Percentiles rank a stretch among this genome's conserved stretches.
Conservation (phyloP, 768 basidiomycete genomes). For the Tylopilus balloui region DNA sequence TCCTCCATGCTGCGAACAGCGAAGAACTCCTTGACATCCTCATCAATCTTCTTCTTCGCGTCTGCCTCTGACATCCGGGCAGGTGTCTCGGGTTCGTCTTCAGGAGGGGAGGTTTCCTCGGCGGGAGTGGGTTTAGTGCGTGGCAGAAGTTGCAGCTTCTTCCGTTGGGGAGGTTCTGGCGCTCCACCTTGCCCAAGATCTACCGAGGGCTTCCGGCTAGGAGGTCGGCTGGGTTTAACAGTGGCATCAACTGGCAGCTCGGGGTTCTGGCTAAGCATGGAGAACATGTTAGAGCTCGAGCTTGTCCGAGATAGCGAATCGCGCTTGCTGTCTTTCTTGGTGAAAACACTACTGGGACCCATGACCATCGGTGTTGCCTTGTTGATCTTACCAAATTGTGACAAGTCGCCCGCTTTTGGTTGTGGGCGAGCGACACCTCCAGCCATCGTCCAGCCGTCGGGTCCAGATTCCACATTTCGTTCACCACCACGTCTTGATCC, state of each 20-base stretch:
- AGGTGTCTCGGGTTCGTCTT: slow-evolving; percentile 44
- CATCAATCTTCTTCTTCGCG: slow-evolving; percentile 69
- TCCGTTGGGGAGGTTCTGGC: slow-evolving; percentile 55
- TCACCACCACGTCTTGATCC: slow-evolving; percentile 86
- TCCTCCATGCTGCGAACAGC: slow-evolving; percentile 80
- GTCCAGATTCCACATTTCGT: slow-evolving; percentile 55
- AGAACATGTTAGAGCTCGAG: slow-evolving; percentile 84
- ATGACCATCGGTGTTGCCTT: slow-evolving; percentile 68
- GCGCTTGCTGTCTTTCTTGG: slow-evolving; percentile 64
- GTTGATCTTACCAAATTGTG: slow-evolving; percentile 84
- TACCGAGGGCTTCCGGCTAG: slow-evolving; percentile 48
- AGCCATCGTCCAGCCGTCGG: slow-evolving; percentile 88
- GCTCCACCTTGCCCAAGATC: slow-evolving; percentile 44
- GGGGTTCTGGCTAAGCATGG: slow-evolving; percentile 65
- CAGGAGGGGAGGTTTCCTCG: slow-evolving; percentile 42
- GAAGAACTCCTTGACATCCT: slow-evolving; percentile 86
- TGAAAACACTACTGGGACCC: slow-evolving; percentile 83
- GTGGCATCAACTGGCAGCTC: slow-evolving; percentile 52
- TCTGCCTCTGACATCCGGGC: slow-evolving; percentile 60
- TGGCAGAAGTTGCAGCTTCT: slow-evolving; percentile 69
- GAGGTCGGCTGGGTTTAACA: slow-evolving; percentile 48
- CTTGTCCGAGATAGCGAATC: slow-evolving; percentile 76
- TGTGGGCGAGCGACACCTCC: slow-evolving; percentile 51
- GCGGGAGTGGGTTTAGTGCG: slow-evolving; percentile 63
- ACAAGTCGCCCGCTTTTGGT: slow-evolving; percentile 80